phyloP scores from a whole-genome alignment of 495 filamentous ascomycete species.

The Patellaria atrata region DNA sequence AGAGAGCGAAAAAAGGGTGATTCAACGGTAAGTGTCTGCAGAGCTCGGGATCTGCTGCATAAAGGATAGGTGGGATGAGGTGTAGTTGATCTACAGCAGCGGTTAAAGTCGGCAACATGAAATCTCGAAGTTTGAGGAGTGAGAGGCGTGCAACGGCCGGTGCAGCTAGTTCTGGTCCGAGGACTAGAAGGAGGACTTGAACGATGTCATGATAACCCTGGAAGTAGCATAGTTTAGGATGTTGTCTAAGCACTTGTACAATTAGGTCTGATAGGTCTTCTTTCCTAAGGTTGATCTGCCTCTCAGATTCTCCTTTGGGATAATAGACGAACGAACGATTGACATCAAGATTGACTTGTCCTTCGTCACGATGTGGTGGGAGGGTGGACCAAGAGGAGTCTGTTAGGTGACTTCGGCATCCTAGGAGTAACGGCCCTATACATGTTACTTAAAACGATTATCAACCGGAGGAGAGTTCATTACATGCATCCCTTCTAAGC shows the following conservation, averaged over 20 bases:
- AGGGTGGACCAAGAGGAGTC: slow-evolving; percentile 37
- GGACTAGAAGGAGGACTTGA: slow-evolving; percentile 83
- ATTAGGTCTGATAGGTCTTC: slow-evolving; percentile 62
- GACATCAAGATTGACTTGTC: slow-evolving; percentile 82
- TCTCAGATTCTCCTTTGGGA: slow-evolving; percentile 44
- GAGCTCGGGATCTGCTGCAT: slow-evolving; percentile 49
- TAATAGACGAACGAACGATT: slow-evolving; percentile 96
- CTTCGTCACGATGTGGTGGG: slow-evolving; percentile 63
- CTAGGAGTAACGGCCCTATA: slow-evolving; percentile 71
- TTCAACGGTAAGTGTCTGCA: slow-evolving; percentile 57
- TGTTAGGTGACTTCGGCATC: slow-evolving; percentile 27
- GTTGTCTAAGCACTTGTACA: slow-evolving; percentile 53
- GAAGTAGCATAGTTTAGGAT: slow-evolving; percentile 89
- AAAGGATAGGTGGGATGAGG: slow-evolving; percentile 68
- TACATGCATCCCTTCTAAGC: slow-evolving; percentile 61
- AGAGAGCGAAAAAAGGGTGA: slow-evolving; percentile 82
- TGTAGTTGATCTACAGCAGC: slow-evolving; percentile 70
- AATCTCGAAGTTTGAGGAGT: slow-evolving; percentile 81
- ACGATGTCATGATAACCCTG: slow-evolving; percentile 98
- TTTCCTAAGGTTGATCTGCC: slow-evolving; percentile 51
- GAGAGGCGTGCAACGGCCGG: slow-evolving; percentile 63
- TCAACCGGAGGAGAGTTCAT: slow-evolving; percentile 7
- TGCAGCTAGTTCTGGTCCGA: slow-evolving; percentile 42
- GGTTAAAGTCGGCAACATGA: slow-evolving; percentile 84
- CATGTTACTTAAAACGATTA: slow-evolving; percentile 4